Evolutionary conservation across 2,329 filamentous ascomycete genomes (phyloP).

Genomic region (Fusarium luffae): DNA sequence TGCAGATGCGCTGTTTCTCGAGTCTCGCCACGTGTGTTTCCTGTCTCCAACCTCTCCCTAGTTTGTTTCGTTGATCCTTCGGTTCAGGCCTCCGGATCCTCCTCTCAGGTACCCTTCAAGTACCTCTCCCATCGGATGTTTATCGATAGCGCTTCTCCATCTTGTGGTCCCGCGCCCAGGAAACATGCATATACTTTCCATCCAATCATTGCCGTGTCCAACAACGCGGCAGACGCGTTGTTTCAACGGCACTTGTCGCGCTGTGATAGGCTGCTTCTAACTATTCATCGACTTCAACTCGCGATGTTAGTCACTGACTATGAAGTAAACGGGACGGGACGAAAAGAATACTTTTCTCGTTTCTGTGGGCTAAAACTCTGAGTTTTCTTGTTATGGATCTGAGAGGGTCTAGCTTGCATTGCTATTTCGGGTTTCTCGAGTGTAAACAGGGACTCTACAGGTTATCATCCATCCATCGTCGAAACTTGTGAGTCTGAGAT

Average conservation of each 20-base stretch:
- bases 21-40: slow-evolving; percentile 5
- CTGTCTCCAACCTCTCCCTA: neutral
- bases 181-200: slow-evolving; percentile 36
- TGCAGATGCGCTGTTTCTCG: slow-evolving; percentile 2
- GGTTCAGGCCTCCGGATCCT: slow-evolving; percentile 24
- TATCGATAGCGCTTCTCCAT: slow-evolving; percentile 47
- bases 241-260: slow-evolving; percentile 31
- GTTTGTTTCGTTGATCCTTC: slow-evolving; percentile 10
- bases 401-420: slow-evolving; percentile 1
- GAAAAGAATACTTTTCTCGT: slow-evolving; percentile 5
- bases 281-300: slow-evolving; percentile 11
- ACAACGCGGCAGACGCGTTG: slow-evolving; percentile 44
- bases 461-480: neutral
- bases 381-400: slow-evolving; percentile 17
- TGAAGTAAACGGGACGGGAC: slow-evolving; percentile 4
- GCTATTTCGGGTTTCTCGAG: slow-evolving; percentile 3
- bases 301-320: slow-evolving; percentile 8
- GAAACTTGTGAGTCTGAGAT: slow-evolving; percentile 15
- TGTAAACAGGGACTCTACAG: slow-evolving; percentile 19
- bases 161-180: slow-evolving; percentile 30
- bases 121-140: slow-evolving; percentile 32
- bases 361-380: neutral
- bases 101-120: slow-evolving; percentile 16
- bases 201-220: slow-evolving; percentile 39
- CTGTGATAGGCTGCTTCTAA: slow-evolving; percentile 26